Base-by-base conservation (phyloP, 306 rosid species). In the Phaseolus lunatus region DNA sequence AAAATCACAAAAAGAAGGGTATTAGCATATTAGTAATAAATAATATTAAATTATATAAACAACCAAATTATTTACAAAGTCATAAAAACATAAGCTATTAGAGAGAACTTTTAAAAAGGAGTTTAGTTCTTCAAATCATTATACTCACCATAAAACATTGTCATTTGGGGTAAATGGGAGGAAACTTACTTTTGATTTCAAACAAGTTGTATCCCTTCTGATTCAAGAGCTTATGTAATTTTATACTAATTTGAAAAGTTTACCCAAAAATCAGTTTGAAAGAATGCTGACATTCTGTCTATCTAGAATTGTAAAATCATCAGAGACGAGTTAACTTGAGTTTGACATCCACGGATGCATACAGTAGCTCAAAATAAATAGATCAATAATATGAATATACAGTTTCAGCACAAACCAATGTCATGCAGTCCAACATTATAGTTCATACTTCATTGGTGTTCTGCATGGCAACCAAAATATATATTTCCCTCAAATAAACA, bases 401-500 rank as follows among this genome's bases (percentile, higher is more conserved):
- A 29, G 41, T 49, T 15, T 68, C 57, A 57, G 64, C 63, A 75
- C 23, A 81, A 75, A 49, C 26, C 7, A 57, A 12, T 56, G 64
- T 23, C 66, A 74, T 13, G 68, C 50, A 56, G 29, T 63, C 65
- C 72, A n/a, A 70, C 44, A 50, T 26, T 19, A 61, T 37, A 62
- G 22, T 35, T 56, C 31, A 62, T 48, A 39, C 53, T 41, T 26
- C 27, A 54, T 19, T 7, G 43, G 29, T 27, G 49, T 27, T 37
- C 20, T 27, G 71, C 75, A 22, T 11, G 56, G 37, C 24, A 69
- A 75, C 48, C 52, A 35, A 35, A 68, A 49, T 81, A 10, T 81
- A 7, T 31, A 11, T 52, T 59, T 69, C 18, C 66, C 63, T 27
- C 18, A 11, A 19, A 26, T 54, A 71, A 77, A 13, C 5, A 39